A percentile compares a stretch with the other conserved stretches of the same genome.
Conservation (phyloP, 2,329 filamentous ascomycete species). For the Neofusicoccum umdonicola region DNA sequence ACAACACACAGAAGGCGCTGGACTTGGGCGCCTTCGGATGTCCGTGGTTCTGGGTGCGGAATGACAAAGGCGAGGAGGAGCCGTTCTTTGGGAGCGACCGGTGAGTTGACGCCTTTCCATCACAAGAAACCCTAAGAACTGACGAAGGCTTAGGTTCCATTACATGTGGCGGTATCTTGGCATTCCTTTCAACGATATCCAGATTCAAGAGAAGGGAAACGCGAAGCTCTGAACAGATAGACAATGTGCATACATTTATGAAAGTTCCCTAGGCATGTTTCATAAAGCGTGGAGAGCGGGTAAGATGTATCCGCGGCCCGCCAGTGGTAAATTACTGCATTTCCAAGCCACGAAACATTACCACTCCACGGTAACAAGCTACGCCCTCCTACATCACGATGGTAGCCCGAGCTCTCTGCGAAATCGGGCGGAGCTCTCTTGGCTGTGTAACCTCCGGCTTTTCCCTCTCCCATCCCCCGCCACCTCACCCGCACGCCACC, state of each 20-base stretch:
- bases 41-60: slow-evolving; percentile 71
- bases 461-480: not conserved
- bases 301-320: not conserved
- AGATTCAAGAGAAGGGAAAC: slow-evolving; percentile 32
- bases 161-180: slow-evolving; percentile 67
- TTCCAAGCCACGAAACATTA: not conserved
- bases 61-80: slow-evolving; percentile 50
- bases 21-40: slow-evolving; percentile 70
- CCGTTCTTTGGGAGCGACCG: slow-evolving; percentile 77
- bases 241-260: not conserved
- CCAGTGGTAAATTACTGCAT: not conserved
- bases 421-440: not conserved
- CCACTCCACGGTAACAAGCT: not conserved
- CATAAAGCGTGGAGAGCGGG: not conserved
- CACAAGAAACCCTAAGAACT: not conserved
- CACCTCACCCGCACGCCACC: not conserved
- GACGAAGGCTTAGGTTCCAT: slow-evolving; percentile 52
- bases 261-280: not conserved
- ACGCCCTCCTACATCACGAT: not conserved
- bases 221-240: slow-evolving; percentile 30
- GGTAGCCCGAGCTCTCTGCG: not conserved
- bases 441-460: not conserved
- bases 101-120: slow-evolving; percentile 33
- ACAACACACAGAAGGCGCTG: slow-evolving; percentile 56
- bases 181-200: slow-evolving; percentile 58